phyloP scores from a whole-genome alignment of 192 early-diverging fungal genomes.

The Obelidium mucronatum region DNA sequence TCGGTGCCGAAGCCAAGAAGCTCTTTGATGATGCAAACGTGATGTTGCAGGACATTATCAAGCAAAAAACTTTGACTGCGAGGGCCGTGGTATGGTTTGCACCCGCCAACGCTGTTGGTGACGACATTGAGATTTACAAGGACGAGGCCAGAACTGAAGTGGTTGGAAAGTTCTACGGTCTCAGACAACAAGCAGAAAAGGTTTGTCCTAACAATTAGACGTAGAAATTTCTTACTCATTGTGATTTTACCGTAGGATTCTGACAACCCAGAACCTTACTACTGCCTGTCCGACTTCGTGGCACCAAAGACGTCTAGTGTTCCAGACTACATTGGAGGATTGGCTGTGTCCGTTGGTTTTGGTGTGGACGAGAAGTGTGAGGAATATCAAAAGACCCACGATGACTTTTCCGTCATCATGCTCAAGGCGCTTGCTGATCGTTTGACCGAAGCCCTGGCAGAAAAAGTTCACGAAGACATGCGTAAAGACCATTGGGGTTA shows the following conservation, averaged over 20 bases:
- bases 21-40: conserved; percentile 84
- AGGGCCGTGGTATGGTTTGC: conserved; percentile 86
- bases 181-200: conserved; percentile 88
- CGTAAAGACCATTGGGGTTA: conserved; percentile 93
- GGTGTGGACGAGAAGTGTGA: conserved; percentile 87
- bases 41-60: conserved; percentile 83
- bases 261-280: conserved; percentile 84
- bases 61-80: conserved; percentile 75
- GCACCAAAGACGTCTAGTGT: conserved; percentile 79
- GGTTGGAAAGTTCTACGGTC: conserved; percentile 81
- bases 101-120: conserved; percentile 86
- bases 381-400: conserved; percentile 80
- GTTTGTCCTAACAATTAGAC: conserved; percentile 32
- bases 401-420: conserved; percentile 95
- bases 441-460: conserved; percentile 91
- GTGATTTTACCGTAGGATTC: conserved; percentile 64
- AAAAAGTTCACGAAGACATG: conserved; percentile 88
- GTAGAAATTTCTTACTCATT: too few relatives aligned
- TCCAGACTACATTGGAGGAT: conserved; percentile 87
- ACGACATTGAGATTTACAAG: conserved; percentile 88
- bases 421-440: conserved; percentile 94
- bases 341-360: conserved; percentile 90
- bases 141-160: conserved; percentile 60
- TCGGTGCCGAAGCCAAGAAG: conserved; percentile 88
- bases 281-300: conserved; percentile 91